Percentiles rank a stretch among this genome's conserved stretches.
Conservation (phyloP, 2,329 filamentous ascomycete species). For the Cordyceps pruinosa region DNA sequence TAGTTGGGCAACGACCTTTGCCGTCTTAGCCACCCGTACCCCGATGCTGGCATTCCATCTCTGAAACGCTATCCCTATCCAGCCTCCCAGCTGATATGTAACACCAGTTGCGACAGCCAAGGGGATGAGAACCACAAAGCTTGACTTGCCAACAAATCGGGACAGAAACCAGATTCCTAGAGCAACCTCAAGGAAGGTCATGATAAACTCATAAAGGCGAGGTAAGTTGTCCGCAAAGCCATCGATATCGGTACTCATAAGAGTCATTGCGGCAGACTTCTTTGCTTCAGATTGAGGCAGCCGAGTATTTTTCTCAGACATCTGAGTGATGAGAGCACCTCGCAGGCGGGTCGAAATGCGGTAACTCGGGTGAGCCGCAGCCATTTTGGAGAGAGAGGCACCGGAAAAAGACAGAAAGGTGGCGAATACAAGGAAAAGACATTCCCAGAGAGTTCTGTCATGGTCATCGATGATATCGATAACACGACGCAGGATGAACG, state of each 20-base stretch:
- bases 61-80: not conserved
- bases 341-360: constrained; percentile 26
- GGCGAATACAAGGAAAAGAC: not conserved
- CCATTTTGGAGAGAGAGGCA: not conserved
- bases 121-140: not conserved
- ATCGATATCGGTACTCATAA: constrained; percentile 9
- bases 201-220: not conserved
- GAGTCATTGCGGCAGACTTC: constrained; percentile 16
- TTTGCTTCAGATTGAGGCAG: constrained; percentile 23
- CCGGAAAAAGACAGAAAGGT: not conserved
- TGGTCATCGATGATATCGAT: not conserved
- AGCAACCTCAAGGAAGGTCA: not conserved
- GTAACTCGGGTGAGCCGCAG: not conserved
- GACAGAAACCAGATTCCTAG: not conserved
- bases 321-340: constrained; percentile 32
- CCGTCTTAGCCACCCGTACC: not conserved
- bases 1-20: not conserved
- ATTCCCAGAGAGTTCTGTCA: not conserved
- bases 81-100: not conserved
- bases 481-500: not conserved
- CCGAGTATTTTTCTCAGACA: constrained; percentile 38
- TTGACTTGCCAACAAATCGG: not conserved
- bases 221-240: not conserved
- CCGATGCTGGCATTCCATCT: constrained; percentile 1
- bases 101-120: not conserved